A percentile compares a stretch with the other conserved stretches of the same genome.
Conservation (phyloP, 2,329 filamentous ascomycete genomes). For the Stachybotrys chartarum region DNA sequence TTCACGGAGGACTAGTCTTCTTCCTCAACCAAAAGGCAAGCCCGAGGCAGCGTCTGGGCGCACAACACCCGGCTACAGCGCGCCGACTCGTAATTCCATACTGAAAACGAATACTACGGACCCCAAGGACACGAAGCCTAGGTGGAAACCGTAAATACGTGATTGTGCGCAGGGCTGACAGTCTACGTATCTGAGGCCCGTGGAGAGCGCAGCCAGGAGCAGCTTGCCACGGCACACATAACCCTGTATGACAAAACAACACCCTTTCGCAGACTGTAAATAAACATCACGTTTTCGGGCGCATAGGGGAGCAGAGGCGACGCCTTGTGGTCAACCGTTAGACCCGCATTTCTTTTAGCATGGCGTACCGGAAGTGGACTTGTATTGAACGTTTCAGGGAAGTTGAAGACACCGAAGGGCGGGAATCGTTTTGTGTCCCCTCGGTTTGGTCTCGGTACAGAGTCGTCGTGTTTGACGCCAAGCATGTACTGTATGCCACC, state of each 20-base stretch:
- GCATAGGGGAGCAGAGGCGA: background rate
- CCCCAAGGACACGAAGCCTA: constrained; percentile 36
- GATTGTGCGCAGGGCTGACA: background rate
- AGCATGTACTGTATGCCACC: no score
- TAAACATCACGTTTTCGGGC: background rate
- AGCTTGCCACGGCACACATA: background rate
- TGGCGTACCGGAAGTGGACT: constrained; percentile 15
- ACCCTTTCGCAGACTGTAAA: background rate
- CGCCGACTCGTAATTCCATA: constrained; percentile 38
- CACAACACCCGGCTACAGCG: constrained; percentile 39
- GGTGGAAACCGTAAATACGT: constrained; percentile 34
- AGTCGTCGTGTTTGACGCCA: background rate
- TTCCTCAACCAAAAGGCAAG: constrained; percentile 39
- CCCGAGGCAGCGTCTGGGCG: constrained; percentile 32
- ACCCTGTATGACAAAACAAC: background rate
- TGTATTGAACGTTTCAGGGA: background rate
- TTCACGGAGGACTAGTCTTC: constrained; percentile 43
- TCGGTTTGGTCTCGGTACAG: background rate
- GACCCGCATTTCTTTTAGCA: background rate
- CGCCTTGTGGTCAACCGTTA: background rate
- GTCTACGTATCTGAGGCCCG: no score
- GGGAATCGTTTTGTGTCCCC: background rate
- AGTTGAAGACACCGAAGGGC: background rate
- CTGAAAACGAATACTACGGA: constrained; percentile 27
- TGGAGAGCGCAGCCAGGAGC: background rate